These are phyloP conservation scores for Cynanchum wilfordii DNA, from an alignment of 257 asterid species.

Conservation along the genomic window DNA sequence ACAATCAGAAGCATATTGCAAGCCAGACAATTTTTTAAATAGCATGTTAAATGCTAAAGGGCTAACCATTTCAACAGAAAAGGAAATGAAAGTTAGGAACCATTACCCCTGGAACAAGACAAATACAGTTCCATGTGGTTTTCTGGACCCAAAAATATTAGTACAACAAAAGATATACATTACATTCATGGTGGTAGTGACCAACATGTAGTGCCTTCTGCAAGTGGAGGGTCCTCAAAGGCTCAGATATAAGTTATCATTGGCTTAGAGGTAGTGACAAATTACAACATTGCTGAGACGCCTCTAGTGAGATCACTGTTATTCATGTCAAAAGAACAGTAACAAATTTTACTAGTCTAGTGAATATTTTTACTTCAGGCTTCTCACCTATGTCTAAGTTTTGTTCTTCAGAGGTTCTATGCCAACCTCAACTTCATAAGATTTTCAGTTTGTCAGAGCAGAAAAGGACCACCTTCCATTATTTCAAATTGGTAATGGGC, in stretches of 20 bases:
- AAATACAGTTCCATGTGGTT: constrained; percentile 3
- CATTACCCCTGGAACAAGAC: not conserved
- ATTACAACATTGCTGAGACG: constrained; percentile 13
- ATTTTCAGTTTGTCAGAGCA: constrained; percentile 8
- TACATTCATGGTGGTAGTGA: constrained; percentile 1
- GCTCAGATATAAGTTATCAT: constrained; percentile 14
- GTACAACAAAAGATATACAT: constrained; percentile 2
- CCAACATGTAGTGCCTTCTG: constrained; percentile 21
- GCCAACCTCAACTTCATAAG: constrained; percentile 12
- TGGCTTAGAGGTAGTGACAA: constrained; percentile 12
- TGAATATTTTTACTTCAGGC: constrained; percentile 9
- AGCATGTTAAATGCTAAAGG: constrained; percentile 1
- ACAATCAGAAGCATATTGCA: not conserved
- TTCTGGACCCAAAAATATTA: constrained; percentile 13
- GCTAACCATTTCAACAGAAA: constrained; percentile 4
- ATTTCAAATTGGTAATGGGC: not conserved
- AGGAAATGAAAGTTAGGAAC: constrained; percentile 12
- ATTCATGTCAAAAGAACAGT: constrained; percentile 16
- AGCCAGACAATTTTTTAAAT: not conserved
- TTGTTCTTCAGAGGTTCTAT: not conserved
- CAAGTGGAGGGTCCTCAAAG: constrained; percentile 22
- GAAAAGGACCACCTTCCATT: not conserved
- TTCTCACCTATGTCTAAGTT: not conserved
- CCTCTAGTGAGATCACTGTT: constrained; percentile 12
- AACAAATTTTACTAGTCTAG: constrained; percentile 4